phyloP scores from a whole-genome alignment of 495 filamentous ascomycete genomes.

The Hypomontagnella monticulosa region DNA sequence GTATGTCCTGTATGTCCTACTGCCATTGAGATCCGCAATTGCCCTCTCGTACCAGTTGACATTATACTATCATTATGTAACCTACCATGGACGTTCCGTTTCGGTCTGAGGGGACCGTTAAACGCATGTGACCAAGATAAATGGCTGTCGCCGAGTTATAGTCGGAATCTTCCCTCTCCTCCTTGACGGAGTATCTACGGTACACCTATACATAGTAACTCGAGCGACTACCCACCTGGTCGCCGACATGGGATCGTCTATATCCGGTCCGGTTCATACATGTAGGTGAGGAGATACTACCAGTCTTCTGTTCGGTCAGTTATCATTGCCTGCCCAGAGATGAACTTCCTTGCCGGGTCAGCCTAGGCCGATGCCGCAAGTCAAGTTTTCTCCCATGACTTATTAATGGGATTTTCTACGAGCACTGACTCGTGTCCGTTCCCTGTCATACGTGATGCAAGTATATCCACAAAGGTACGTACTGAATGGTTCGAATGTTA shows the following conservation, averaged over 20 bases:
- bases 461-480: conserved; percentile 31
- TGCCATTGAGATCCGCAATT: conserved; percentile 8
- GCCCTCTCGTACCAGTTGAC: neutral
- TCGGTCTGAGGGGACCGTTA: conserved; percentile 1
- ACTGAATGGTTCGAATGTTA: conserved; percentile 14
- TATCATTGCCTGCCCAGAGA: conserved; percentile 35
- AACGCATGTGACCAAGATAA: neutral
- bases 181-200: neutral
- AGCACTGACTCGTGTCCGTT: conserved; percentile 35
- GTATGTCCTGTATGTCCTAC: neutral
- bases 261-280: neutral
- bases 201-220: no score
- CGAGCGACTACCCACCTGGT: no score
- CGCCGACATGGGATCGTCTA: no score
- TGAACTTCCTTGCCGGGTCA: conserved; percentile 27
- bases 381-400: conserved; percentile 29
- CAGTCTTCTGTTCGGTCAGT: conserved; percentile 6
- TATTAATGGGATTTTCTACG: conserved; percentile 24
- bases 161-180: neutral
- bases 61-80: conserved; percentile 39
- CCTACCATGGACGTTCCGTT: conserved; percentile 3
- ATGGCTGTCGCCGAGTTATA: neutral
- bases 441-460: conserved; percentile 37
- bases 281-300: conserved; percentile 19
- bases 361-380: conserved; percentile 35